Evolutionary conservation across 176 grass and related monocot species (phyloP), one percentile per base, ranked within the genome.

Genomic region (Eleusine indica): DNA sequence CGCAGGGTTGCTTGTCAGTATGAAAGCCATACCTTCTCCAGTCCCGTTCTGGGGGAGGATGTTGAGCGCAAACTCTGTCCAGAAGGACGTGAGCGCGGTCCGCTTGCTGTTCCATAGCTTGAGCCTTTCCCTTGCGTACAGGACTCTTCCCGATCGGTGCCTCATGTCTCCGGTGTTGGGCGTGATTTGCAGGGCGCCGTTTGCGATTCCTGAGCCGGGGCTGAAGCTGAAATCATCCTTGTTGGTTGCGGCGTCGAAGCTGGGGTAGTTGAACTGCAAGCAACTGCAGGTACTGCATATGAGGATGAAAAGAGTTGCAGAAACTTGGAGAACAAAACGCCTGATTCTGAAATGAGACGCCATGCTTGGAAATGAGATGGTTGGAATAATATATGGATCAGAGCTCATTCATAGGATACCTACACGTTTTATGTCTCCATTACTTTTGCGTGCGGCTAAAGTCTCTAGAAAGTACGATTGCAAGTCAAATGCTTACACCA

Each of bases 1-100:
- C 5, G 3, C 14, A 7, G 81, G 87, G 21, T 40, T 70, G 43
- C 56, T 92, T 2, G 91, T 87, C 56, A 92, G 91, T 9, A 92
- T 69, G 87, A 89, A 92, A 8, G 87, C 84, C 66, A 87, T 61
- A 29, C 91, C 87, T 92, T 92, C 87, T 0, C 87, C 91, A 0
- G 71, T 61, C 6, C 66, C 66, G 44, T 76, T 76, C 70, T 30
- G 53, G 1, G 77, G 82, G 22, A 66, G 38, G 80, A 92, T 87
- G 87, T 87, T 92, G 67, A 92, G 68, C 3, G 74, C 60, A 38
- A 90, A 93, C 48, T 71, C 85, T 0, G 84, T 82, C 22, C 1
- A 2, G 87, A 93, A 89, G 0, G 87, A 85, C 10, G 81, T 74
- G 14, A 63, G 63, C 18, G 70, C 66, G 3, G 76, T 82, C 11